These are phyloP conservation scores for Gossypium lobatum DNA, from an alignment of 441 rosid genomes.

Conservation along the genomic window DNA sequence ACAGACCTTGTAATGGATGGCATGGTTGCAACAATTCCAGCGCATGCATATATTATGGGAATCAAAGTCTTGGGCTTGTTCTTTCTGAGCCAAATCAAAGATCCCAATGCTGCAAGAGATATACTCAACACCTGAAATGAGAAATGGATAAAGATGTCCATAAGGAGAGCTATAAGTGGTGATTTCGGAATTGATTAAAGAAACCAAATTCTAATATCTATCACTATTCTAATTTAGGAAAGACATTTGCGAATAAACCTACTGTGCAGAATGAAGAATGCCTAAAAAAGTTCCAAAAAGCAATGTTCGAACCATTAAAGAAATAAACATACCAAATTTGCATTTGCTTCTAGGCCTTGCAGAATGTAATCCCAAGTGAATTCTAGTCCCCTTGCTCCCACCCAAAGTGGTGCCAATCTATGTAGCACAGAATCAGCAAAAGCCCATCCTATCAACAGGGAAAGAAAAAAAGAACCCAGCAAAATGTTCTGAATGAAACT, in stretches of 20 bases:
- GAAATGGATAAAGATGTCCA: slow-evolving; percentile 9
- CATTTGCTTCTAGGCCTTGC: slow-evolving; percentile 95
- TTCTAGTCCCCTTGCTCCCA: slow-evolving; percentile 87
- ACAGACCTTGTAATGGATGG: slow-evolving; percentile 75
- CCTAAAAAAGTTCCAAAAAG: neutral
- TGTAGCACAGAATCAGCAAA: slow-evolving; percentile 89
- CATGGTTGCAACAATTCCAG: slow-evolving; percentile 85
- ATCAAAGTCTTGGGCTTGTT: slow-evolving; percentile 84
- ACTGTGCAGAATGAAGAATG: neutral
- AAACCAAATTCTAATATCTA: neutral
- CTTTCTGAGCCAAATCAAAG: slow-evolving; percentile 92
- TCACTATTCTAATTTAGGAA: neutral
- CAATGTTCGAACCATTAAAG: neutral
- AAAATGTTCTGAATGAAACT: too few relatives aligned
- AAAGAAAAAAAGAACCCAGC: slow-evolving; percentile 2
- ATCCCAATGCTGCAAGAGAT: slow-evolving; percentile 88
- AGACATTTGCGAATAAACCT: neutral
- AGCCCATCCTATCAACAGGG: slow-evolving; percentile 71
- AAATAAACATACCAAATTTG: slow-evolving; percentile 57
- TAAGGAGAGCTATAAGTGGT: neutral
- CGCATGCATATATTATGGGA: slow-evolving; percentile 80
- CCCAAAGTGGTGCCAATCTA: slow-evolving; percentile 92
- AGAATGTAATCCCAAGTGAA: slow-evolving; percentile 89
- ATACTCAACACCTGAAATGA: slow-evolving; percentile 62
- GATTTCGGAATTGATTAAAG: neutral